A percentile compares a stretch with the other conserved stretches of the same genome.
Conservation (phyloP, 1,139 yeast genomes). For the Wickerhamiella infanticola region DNA sequence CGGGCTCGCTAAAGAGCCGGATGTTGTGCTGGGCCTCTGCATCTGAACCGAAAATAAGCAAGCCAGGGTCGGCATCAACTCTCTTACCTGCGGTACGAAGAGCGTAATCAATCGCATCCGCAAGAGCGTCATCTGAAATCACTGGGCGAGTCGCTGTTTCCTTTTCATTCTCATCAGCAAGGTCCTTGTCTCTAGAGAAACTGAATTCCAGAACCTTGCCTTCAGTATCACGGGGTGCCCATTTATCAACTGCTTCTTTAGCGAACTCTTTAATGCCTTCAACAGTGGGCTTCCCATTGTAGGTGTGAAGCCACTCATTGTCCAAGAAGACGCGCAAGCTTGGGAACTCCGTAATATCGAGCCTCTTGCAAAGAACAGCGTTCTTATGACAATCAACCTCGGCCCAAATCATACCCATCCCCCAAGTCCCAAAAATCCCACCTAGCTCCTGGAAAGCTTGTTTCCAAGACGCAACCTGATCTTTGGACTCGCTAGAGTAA, state of each 20-base stretch:
- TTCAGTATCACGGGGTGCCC: not conserved
- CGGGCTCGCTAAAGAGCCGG: conserved; percentile 11
- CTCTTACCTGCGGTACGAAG: conserved; percentile 9
- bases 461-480: conserved; percentile 26
- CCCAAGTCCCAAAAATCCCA: not conserved
- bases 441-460: conserved; percentile 4
- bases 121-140: not conserved
- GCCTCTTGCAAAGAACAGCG: conserved; percentile 24
- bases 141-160: not conserved
- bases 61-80: conserved; percentile 11
- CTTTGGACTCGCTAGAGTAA: conserved; percentile 25
- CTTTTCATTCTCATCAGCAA: not conserved
- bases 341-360: conserved; percentile 21
- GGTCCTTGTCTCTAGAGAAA: not conserved
- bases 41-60: conserved; percentile 9
- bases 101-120: conserved; percentile 11
- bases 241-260: conserved; percentile 4
- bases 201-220: not conserved
- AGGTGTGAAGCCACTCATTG: conserved; percentile 20
- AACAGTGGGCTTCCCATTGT: conserved; percentile 6
- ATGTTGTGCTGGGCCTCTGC: conserved; percentile 12
- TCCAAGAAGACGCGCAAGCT: conserved; percentile 21
- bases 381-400: conserved; percentile 26
- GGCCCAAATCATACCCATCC: conserved; percentile 22
- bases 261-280: conserved; percentile 6